phyloP scores from a whole-genome alignment of 345 rosid species.

The Stellera chamaejasme region DNA sequence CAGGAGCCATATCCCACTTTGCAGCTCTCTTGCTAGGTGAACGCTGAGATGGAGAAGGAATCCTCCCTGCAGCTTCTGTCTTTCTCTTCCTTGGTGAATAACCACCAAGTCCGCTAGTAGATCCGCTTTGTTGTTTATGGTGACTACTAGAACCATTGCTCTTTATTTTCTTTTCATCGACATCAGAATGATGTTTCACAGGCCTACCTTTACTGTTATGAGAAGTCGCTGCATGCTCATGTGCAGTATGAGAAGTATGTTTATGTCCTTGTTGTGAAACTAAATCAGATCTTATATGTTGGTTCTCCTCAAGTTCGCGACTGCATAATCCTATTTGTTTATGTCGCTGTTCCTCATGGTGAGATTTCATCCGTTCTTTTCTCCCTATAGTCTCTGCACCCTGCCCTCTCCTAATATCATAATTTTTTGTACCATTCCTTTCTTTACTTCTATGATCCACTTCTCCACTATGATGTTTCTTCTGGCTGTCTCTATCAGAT shows the following conservation, averaged over 20 bases:
- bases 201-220: slow-evolving; percentile 37
- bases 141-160: slow-evolving; percentile 47
- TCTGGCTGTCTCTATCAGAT: slow-evolving; percentile 38
- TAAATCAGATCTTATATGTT: slow-evolving; percentile 46
- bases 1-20: slow-evolving; percentile 75
- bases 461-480: slow-evolving; percentile 38
- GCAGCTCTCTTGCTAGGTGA: slow-evolving; percentile 68
- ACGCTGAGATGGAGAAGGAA: slow-evolving; percentile 57
- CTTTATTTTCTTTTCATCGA: slow-evolving; percentile 24
- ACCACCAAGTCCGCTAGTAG: slow-evolving; percentile 80
- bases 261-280: slow-evolving; percentile 43
- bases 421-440: slow-evolving; percentile 30
- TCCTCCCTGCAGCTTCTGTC: slow-evolving; percentile 48
- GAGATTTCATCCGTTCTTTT: slow-evolving; percentile 40
- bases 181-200: slow-evolving; percentile 39
- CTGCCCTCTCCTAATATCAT: slow-evolving; percentile 36
- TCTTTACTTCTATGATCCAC: slow-evolving; percentile 28
- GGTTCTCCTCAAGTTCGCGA: slow-evolving; percentile 41
- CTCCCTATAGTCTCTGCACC: slow-evolving; percentile 37
- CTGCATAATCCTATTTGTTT: slow-evolving; percentile 74
- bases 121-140: slow-evolving; percentile 39
- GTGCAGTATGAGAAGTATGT: slow-evolving; percentile 31
- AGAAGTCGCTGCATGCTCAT: slow-evolving; percentile 31
- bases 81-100: slow-evolving; percentile 92
- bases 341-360: slow-evolving; percentile 31